These are phyloP conservation scores for Paraconiothyrium sp. DNA, from an alignment of 2,329 filamentous ascomycete species.

Conservation along the genomic window DNA sequence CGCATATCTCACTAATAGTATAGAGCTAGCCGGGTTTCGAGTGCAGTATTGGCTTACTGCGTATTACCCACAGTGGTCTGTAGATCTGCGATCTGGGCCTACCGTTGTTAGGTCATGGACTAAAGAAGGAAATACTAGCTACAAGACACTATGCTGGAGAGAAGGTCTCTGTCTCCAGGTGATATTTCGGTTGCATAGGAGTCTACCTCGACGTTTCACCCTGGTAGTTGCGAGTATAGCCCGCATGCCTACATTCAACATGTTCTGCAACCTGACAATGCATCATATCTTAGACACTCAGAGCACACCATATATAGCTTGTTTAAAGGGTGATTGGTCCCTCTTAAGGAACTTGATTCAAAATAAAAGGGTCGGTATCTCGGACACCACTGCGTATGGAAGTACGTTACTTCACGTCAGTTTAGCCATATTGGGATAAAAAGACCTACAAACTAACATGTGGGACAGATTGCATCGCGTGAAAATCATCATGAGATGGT, in stretches of 20 bases:
- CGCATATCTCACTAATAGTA: neutral
- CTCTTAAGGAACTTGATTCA: slow-evolving; percentile 7
- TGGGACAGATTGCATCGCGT: slow-evolving; percentile 13
- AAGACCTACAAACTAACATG: neutral
- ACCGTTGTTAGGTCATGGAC: neutral
- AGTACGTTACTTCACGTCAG: slow-evolving; percentile 23
- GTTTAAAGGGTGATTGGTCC: neutral
- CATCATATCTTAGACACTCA: neutral
- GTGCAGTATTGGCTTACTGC: neutral
- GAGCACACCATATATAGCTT: neutral
- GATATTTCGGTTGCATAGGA: neutral
- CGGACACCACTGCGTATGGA: slow-evolving; percentile 7
- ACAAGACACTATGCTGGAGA: neutral
- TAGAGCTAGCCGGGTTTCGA: neutral
- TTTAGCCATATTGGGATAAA: neutral
- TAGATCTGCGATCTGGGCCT: neutral
- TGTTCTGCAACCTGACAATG: neutral
- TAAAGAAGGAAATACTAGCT: neutral
- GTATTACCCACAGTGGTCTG: neutral
- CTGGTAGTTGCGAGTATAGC: neutral
- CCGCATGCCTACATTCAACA: neutral
- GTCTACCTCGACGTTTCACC: neutral
- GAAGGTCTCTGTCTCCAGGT: neutral
- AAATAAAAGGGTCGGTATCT: neutral
- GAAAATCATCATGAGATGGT: slow-evolving; percentile 12